Base-by-base conservation (phyloP, 768 basidiomycete species). In the Tubosaeta brunneosetosa region DNA sequence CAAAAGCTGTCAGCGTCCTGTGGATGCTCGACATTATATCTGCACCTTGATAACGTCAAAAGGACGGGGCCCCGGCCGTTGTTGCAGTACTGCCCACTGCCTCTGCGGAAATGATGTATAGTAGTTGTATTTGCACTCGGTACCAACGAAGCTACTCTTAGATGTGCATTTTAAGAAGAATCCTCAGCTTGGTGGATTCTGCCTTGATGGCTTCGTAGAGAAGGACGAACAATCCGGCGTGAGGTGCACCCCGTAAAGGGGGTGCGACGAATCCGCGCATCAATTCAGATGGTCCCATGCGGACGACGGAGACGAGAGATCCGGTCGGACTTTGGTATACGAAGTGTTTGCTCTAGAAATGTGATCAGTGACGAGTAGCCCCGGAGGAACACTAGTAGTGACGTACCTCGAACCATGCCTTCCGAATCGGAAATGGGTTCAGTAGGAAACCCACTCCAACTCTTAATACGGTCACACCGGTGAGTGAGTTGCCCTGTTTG, bases 21-120 rank as follows among this genome's bases (percentile, higher is more conserved):
- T 17, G 14, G 3, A 49, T 17, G 26, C 26, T 22, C 1, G 25
- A 29, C 25, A 3, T 16, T 32, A 31, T 13, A 38, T 12, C 44
- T 47, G n/a, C 56, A 90, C 92, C 78, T 97, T 97, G 58, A 97
- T 79, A 40, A 94, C 91, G 65, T 97, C 94, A 58, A 95, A 95
- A 2, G 94, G 94, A 60, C 94, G 91, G 2, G 94, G n/a, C n/a
- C n/a, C n/a, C 97, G 3, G 77, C 77, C 49, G 93, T 69, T 0
- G 93, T 95, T 1, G 92, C 92, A 49, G 94, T 75, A 2, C 84
- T 84, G 3, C 93, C 90, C 9, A 94, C 93, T 1, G 82, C 75
- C 0, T 90, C 90, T 9, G 86, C 93, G 37, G 86, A 80, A 34
- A 81, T 62, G 29, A 77, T 74, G 64, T 91, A 86, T 41, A 87